These are phyloP conservation scores for Epichloe sylvatica DNA, from an alignment of 2,329 filamentous ascomycete species.

Conservation along the genomic window DNA sequence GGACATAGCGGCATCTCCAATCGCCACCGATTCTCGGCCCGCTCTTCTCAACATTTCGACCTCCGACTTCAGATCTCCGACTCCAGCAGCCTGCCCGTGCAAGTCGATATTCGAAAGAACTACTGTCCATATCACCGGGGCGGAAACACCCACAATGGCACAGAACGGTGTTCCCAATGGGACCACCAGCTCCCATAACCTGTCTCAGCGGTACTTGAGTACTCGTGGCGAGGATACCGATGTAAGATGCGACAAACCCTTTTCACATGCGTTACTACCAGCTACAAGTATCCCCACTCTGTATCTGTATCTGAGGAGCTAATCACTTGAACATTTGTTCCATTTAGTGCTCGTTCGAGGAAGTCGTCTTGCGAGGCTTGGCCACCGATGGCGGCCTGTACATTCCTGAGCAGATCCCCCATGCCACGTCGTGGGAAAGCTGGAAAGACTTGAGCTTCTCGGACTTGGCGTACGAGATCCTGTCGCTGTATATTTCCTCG, in stretches of 20 bases:
- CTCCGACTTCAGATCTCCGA: background rate
- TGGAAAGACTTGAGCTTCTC: conserved; percentile 71
- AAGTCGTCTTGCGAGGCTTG: conserved; percentile 79
- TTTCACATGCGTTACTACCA: background rate
- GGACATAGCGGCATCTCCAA: background rate
- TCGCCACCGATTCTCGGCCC: conserved; percentile 4
- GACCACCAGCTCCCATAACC: conserved; percentile 23
- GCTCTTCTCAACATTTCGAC: conserved; percentile 1
- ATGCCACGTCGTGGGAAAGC: conserved; percentile 19
- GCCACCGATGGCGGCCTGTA: conserved; percentile 79
- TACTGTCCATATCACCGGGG: too few species aligned
- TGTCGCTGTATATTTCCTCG: conserved; percentile 75
- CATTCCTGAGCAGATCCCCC: conserved; percentile 65
- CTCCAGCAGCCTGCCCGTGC: conserved; percentile 1
- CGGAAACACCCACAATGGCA: conserved; percentile 22
- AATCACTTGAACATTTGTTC: background rate
- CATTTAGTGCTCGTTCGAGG: conserved; percentile 69
- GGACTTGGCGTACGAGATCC: conserved; percentile 71
- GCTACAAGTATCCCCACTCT: background rate
- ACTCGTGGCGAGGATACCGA: conserved; percentile 36
- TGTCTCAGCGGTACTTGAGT: conserved; percentile 36
- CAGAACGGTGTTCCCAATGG: conserved; percentile 25
- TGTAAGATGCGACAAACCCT: conserved; percentile 19
- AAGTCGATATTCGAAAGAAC: too few species aligned
- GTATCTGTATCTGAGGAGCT: background rate